These are phyloP conservation scores for Pachysolen tannophilus DNA, from an alignment of 805 yeast species.

Conservation along the genomic window DNA sequence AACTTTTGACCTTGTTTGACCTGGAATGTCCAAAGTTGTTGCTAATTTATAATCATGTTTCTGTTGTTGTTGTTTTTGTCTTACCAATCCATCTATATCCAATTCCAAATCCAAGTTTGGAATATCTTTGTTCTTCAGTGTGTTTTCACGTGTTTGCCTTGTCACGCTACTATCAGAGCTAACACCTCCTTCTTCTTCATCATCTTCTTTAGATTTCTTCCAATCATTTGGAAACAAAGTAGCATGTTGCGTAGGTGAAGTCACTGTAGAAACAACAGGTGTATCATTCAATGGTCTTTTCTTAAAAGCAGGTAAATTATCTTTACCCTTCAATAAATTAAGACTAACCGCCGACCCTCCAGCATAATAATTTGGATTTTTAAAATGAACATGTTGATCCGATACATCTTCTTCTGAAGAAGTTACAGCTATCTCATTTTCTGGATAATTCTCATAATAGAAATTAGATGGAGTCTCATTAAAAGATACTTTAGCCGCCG, in stretches of 20 bases:
- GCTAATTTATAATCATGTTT: slow-evolving; percentile 7
- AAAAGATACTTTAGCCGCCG: slow-evolving; percentile 6
- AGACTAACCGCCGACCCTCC: no score
- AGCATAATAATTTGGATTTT: slow-evolving; percentile 5
- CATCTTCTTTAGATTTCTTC: slow-evolving; percentile 21
- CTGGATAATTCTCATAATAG: slow-evolving; percentile 5
- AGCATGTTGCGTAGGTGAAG: slow-evolving; percentile 37
- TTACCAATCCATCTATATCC: not conserved
- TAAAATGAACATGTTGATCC: slow-evolving; percentile 1
- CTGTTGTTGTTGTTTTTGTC: slow-evolving; percentile 2
- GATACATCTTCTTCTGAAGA: slow-evolving; percentile 8
- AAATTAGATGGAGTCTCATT: slow-evolving; percentile 7
- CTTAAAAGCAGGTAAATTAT: slow-evolving; percentile 46
- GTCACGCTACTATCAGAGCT: slow-evolving; percentile 12
- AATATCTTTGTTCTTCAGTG: slow-evolving; percentile 25
- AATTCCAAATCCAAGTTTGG: slow-evolving; percentile 8
- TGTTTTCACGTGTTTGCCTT: slow-evolving; percentile 10
- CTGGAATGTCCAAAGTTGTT: slow-evolving; percentile 87
- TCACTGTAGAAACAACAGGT: slow-evolving; percentile 50
- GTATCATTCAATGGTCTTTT: slow-evolving; percentile 71
- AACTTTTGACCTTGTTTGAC: slow-evolving; percentile 73
- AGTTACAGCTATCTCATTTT: slow-evolving; percentile 5
- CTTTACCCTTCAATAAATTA: no score
- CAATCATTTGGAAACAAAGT: slow-evolving; percentile 17
- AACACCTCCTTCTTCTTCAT: slow-evolving; percentile 17